Evolutionary conservation across 2,329 filamentous ascomycete species (phyloP), one percentile per base, ranked within the genome.

Genomic region (Chaetothyriales sp.): DNA sequence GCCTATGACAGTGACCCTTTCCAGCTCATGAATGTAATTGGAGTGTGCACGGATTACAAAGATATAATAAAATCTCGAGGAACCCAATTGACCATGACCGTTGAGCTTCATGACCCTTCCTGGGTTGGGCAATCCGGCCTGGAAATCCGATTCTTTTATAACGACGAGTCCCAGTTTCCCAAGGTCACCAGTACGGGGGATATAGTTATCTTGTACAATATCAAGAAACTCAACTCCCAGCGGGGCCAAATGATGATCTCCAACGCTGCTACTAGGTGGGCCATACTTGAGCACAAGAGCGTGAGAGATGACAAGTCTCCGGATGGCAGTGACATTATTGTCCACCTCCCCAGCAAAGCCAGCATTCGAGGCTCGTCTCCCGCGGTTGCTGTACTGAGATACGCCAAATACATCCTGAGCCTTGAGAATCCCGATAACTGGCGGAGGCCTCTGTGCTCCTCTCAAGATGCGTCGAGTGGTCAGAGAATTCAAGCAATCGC

Each of bases 11-110:
- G 42, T 22, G 18, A 25, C 20, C 18, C 12, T 4, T 52, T 49
- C 5, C 10, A 15, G 32, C 12, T 5, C 32, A 39, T 39, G 48
- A 52, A 71, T 65, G 67, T 92, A 43, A 74, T 87, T 48, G 88
- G 86, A 1, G 66, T 90, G 3, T 76, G 90, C 2, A 77, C 78
- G 48, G 84, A 90, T 58, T 74, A 73, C 47, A 73, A 78, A 51
- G 65, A 72, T 0, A 76, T 79, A 1, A 70, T 69, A 0, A 51
- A 63, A 9, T 79, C 79, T 1, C 68, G 54, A 49, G 73, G 76
- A 19, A 60, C 63, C 20, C 81, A 84, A 73, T 76, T 65, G 59
- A 83, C 82, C 64, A 76, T 74, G 53, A 73, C 73, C 19, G 68
- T 86, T 32, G 75, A 72, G 1, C 62, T 88, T 3, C 77, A 71